phyloP scores from a whole-genome alignment of 176 grass and related monocot genomes.

The Aegilops speltoides region DNA sequence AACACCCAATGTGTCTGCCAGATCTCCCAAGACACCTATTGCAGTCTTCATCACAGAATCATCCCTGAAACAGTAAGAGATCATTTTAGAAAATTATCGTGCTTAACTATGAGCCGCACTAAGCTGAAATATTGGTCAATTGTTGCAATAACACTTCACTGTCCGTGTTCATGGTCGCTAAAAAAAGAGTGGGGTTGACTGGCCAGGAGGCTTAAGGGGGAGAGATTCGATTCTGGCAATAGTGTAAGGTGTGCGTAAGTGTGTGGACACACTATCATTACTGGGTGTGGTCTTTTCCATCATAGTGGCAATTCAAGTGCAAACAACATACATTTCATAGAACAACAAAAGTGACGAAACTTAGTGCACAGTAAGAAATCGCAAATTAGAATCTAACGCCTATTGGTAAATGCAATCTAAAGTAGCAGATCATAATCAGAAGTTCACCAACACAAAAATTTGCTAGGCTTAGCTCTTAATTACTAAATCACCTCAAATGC shows the following conservation, averaged over 20 bases:
- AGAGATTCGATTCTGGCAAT: conserved; percentile 19
- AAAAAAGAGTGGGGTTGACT: conserved; percentile 6
- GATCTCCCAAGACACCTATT: conserved; percentile 78
- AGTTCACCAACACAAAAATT: not conserved
- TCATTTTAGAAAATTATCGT: conserved; percentile 6
- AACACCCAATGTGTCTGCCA: conserved; percentile 77
- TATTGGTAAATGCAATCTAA: conserved; percentile 2
- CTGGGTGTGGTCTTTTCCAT: not conserved
- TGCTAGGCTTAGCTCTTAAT: not conserved
- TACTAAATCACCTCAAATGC: not conserved
- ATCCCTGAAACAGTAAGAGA: conserved; percentile 52
- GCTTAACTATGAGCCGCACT: not conserved
- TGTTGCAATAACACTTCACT: conserved; percentile 1
- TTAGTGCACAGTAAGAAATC: not conserved
- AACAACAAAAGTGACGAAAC: not conserved
- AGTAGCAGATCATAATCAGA: not conserved
- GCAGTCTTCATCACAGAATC: conserved; percentile 92
- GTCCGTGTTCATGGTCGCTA: not conserved
- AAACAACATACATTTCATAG: conserved; percentile 2
- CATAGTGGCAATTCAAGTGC: conserved; percentile 2
- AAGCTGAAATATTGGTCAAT: not conserved
- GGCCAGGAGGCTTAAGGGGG: not conserved
- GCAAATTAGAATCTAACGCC: not conserved
- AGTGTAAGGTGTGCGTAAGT: not conserved
- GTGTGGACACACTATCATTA: not conserved